Conservation (phyloP, 1,284 basidiomycete genomes). For the Waitea zeae region DNA sequence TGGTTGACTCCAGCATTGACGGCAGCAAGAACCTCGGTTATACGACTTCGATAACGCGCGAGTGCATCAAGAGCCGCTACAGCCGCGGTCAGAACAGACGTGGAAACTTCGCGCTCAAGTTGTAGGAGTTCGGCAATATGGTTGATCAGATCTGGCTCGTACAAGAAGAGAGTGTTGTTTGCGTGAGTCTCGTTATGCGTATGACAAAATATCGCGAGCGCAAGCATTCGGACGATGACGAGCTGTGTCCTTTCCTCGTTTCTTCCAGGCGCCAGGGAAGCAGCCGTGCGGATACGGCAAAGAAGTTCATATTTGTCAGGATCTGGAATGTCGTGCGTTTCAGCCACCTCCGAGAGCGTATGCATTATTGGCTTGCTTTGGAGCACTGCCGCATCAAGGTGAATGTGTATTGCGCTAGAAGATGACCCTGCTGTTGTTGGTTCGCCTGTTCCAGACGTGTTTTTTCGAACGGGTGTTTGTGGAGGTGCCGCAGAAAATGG, state of each 20-base stretch:
- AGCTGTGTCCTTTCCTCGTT: slow-evolving; percentile 58
- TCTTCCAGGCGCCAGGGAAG: slow-evolving; percentile 39
- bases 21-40: slow-evolving; percentile 78
- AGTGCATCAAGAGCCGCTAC: slow-evolving; percentile 84
- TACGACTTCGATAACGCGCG: slow-evolving; percentile 67
- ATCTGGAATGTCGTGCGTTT: slow-evolving; percentile 59
- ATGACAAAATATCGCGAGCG: slow-evolving; percentile 82
- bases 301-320: slow-evolving; percentile 83
- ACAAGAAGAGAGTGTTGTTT: slow-evolving; percentile 74
- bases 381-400: slow-evolving; percentile 43
- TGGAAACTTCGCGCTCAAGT: slow-evolving; percentile 51
- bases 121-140: slow-evolving; percentile 85
- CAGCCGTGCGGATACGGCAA: slow-evolving; percentile 73
- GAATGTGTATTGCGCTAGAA: slow-evolving; percentile 40
- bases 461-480: slow-evolving; percentile 16
- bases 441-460: slow-evolving; percentile 10
- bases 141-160: slow-evolving; percentile 81
- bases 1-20: slow-evolving; percentile 95
- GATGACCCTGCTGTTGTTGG: slow-evolving; percentile 12
- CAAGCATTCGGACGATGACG: slow-evolving; percentile 66
- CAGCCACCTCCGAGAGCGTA: slow-evolving; percentile 59
- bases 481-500: slow-evolving; percentile 22
- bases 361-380: slow-evolving; percentile 47
- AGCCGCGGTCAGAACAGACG: slow-evolving; percentile 66
- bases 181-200: slow-evolving; percentile 69